These are phyloP conservation scores for Calonectria multiphialidica DNA, from an alignment of 2,329 filamentous ascomycete species.

Conservation along the genomic window DNA sequence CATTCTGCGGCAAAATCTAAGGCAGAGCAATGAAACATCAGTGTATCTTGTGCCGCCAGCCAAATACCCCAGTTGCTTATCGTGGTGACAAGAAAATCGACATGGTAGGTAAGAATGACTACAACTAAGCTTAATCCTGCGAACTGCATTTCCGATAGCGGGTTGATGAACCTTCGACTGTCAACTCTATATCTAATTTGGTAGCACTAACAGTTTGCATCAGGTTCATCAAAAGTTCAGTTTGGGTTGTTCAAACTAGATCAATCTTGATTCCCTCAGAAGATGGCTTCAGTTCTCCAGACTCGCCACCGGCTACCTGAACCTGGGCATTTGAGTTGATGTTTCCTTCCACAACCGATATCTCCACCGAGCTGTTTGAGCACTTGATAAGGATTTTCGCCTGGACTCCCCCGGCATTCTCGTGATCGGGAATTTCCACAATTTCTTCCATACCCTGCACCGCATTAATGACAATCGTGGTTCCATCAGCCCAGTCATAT, in stretches of 20 bases:
- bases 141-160: no score
- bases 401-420: not conserved
- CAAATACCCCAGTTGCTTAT: no score
- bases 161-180: no score
- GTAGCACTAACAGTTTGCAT: no score
- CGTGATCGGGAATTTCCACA: not conserved
- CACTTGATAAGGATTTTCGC: not conserved
- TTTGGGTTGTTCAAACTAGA: not conserved
- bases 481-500: constrained; percentile 58
- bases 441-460: constrained; percentile 28
- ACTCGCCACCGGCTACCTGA: not conserved
- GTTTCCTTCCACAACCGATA: not conserved
- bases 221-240: no score
- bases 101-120: no score
- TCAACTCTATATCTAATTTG: no score
- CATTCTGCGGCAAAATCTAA: no score
- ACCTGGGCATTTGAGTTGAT: not conserved
- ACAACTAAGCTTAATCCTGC: no score
- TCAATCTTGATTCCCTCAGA: not conserved
- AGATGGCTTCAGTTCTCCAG: not conserved
- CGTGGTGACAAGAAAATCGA: no score
- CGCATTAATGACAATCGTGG: constrained; percentile 62
- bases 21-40: no score
- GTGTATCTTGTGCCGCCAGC: no score
- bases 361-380: not conserved